Percentiles rank a stretch among this genome's conserved stretches.
Conservation (phyloP, 2,329 filamentous ascomycete species). For the Sodiomyces alkalinus region DNA sequence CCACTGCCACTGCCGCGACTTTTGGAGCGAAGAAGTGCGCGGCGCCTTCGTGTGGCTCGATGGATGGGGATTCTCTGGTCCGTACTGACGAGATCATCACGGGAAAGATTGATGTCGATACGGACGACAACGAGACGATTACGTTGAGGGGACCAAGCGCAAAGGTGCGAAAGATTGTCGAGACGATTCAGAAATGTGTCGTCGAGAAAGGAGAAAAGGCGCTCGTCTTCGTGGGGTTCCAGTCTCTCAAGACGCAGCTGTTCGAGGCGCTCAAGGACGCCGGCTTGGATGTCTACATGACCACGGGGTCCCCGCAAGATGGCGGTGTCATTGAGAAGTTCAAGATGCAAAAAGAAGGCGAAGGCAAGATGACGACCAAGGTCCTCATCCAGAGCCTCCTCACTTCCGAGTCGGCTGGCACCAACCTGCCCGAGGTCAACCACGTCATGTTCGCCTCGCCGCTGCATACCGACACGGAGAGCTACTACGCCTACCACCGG, state of each 20-base stretch:
- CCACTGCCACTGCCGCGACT: background rate
- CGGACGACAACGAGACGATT: no score
- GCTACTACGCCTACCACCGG: slow-evolving; percentile 19
- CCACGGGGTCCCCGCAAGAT: slow-evolving; percentile 1
- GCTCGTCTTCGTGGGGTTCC: slow-evolving; percentile 23
- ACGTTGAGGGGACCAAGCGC: no score
- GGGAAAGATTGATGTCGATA: background rate
- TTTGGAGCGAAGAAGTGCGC: no score
- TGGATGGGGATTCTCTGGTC: slow-evolving; percentile 2
- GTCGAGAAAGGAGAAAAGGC: slow-evolving; percentile 9
- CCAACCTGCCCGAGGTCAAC: slow-evolving; percentile 24
- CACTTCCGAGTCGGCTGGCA: slow-evolving; percentile 22
- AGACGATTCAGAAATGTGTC: slow-evolving; percentile 10
- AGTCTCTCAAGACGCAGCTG: slow-evolving; percentile 14
- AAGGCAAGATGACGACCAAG: slow-evolving; percentile 5
- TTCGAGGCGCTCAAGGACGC: slow-evolving; percentile 7
- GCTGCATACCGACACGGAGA: slow-evolving; percentile 14
- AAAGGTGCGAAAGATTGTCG: slow-evolving; percentile 12
- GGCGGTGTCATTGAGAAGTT: slow-evolving; percentile 11
- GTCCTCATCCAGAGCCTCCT: slow-evolving; percentile 23
- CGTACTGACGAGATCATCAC: slow-evolving; percentile 3
- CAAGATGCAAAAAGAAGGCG: slow-evolving; percentile 10
- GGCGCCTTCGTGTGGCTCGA: slow-evolving; percentile 4
- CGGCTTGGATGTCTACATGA: slow-evolving; percentile 7
- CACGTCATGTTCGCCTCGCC: slow-evolving; percentile 26